These are phyloP conservation scores for Ceratonia siliqua DNA, from an alignment of 306 rosid genomes.

Conservation along the genomic window DNA sequence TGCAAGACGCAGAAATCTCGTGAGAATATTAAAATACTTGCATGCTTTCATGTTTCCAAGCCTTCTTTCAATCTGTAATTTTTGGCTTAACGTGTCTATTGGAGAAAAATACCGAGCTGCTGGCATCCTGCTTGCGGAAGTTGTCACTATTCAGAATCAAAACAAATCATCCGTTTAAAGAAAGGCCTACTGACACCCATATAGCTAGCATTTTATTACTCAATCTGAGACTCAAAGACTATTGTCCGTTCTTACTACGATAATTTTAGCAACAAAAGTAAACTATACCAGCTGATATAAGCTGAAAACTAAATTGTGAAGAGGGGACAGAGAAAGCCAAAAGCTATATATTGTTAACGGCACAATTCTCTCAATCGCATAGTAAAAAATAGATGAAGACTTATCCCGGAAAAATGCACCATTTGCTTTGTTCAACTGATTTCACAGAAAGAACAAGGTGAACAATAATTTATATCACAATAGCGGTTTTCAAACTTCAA, in stretches of 20 bases:
- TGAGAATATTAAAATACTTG: slow-evolving; percentile 57
- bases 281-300: slow-evolving; percentile 14
- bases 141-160: slow-evolving; percentile 41
- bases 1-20: slow-evolving; percentile 50
- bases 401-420: background rate
- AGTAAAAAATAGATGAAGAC: slow-evolving; percentile 11
- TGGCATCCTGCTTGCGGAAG: slow-evolving; percentile 51
- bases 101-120: slow-evolving; percentile 46
- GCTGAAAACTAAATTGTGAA: background rate
- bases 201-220: background rate
- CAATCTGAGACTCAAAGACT: slow-evolving; percentile 15
- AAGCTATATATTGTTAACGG: slow-evolving; percentile 5
- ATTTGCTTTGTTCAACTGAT: slow-evolving; percentile 16
- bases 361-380: background rate
- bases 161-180: slow-evolving; percentile 19
- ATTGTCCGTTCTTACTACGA: background rate
- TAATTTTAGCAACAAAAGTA: slow-evolving; percentile 16
- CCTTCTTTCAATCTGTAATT: slow-evolving; percentile 53
- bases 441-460: background rate
- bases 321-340: background rate
- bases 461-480: background rate
- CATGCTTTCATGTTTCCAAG: slow-evolving; percentile 52
- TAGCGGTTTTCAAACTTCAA: slow-evolving; percentile 22
- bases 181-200: background rate
- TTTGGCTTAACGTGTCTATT: slow-evolving; percentile 44